A percentile compares a stretch with the other conserved stretches of the same genome.
Evolutionary conservation across 2,329 filamentous ascomycete species (phyloP).

Genomic region (Fusarium penzigii): DNA sequence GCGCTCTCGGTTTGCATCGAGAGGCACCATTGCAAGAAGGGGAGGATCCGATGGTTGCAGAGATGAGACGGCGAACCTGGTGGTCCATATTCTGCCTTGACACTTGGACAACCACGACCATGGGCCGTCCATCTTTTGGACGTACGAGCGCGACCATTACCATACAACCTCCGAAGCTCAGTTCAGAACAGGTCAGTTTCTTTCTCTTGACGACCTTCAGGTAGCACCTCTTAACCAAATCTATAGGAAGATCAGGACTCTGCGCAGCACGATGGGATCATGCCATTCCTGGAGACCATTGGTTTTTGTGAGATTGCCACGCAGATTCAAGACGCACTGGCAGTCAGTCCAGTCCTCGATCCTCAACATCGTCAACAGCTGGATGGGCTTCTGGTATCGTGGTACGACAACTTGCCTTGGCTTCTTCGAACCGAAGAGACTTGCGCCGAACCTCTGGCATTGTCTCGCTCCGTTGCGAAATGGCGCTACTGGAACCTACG

Average conservation of each 20-base stretch:
- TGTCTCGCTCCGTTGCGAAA: constrained; percentile 74
- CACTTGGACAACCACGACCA: constrained; percentile 71
- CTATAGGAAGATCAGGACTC: constrained; percentile 43
- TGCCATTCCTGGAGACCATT: constrained; percentile 74
- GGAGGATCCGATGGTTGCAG: constrained; percentile 30
- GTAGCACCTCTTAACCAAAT: not conserved
- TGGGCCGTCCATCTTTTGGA: constrained; percentile 70
- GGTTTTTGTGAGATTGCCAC: constrained; percentile 80
- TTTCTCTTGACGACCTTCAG: not conserved
- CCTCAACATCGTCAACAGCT: constrained; percentile 65
- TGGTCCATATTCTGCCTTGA: constrained; percentile 75
- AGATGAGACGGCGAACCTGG: constrained; percentile 69
- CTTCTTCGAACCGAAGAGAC: constrained; percentile 64
- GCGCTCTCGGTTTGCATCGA: constrained; percentile 68
- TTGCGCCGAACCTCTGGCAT: constrained; percentile 69
- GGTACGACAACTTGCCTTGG: constrained; percentile 72
- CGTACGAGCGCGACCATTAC: constrained; percentile 69
- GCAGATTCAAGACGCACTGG: constrained; percentile 73
- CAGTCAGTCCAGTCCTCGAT: constrained; percentile 68
- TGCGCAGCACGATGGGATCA: constrained; percentile 62
- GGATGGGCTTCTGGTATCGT: constrained; percentile 68
- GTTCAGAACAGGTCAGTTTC: constrained; percentile 39
- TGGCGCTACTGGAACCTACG: constrained; percentile 81
- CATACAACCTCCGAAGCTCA: constrained; percentile 60
- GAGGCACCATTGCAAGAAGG: constrained; percentile 39